A percentile compares a stretch with the other conserved stretches of the same genome.
These are phyloP conservation scores for Silene vulgaris DNA, from an alignment of 179 eudicot genomes.

Conservation along the genomic window DNA sequence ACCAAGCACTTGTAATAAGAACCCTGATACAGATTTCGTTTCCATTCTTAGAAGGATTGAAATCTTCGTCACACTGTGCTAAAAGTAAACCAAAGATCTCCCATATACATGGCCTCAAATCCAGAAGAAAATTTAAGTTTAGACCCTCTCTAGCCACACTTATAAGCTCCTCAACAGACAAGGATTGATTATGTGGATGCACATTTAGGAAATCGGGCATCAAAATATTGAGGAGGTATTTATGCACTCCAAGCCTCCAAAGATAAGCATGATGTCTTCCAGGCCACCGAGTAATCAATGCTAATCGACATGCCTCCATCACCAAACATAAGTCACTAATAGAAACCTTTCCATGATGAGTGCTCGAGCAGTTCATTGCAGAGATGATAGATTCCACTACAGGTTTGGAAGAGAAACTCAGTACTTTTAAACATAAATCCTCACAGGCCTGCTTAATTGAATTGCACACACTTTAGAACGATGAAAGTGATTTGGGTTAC, in stretches of 20 bases:
- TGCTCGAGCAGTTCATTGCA: constrained; percentile 40
- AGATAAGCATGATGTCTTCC: constrained; percentile 68
- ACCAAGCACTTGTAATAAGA: constrained; percentile 70
- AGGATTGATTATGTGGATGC: constrained; percentile 27
- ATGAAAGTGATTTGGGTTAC: neutral
- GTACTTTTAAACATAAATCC: constrained; percentile 44
- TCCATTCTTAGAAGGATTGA: constrained; percentile 30
- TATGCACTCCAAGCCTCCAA: constrained; percentile 62
- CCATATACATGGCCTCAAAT: constrained; percentile 60
- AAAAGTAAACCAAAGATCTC: constrained; percentile 79
- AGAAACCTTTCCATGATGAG: constrained; percentile 31
- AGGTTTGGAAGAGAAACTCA: constrained; percentile 50
- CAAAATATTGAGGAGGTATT: constrained; percentile 48
- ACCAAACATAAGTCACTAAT: constrained; percentile 41
- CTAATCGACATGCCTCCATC: constrained; percentile 64
- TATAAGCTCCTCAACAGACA: constrained; percentile 46
- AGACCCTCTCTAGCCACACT: constrained; percentile 38
- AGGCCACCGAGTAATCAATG: constrained; percentile 57
- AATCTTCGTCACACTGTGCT: constrained; percentile 52
- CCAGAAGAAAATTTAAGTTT: constrained; percentile 32
- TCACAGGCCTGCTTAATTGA: constrained; percentile 49
- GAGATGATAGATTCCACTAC: constrained; percentile 45
- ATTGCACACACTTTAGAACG: constrained; percentile 18
- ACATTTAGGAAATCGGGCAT: constrained; percentile 31
- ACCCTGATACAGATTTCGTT: constrained; percentile 37